These are phyloP conservation scores for Nakaseomyces sp. DNA, from an alignment of 1,139 yeast genomes.

Conservation along the genomic window DNA sequence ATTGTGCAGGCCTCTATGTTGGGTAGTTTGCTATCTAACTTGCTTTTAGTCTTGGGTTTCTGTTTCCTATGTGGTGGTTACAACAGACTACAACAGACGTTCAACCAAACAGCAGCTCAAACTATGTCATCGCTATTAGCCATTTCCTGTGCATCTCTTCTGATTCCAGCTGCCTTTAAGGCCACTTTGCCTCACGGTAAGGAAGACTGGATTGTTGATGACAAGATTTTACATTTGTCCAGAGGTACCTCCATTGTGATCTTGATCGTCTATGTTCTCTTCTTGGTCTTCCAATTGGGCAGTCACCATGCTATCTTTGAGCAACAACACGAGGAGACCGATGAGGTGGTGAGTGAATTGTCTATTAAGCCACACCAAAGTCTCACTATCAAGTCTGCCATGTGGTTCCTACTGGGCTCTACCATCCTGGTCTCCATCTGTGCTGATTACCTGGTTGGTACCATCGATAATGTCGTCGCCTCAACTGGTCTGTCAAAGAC, in stretches of 20 bases:
- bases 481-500: slow-evolving; percentile 85
- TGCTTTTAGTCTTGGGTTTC: slow-evolving; percentile 86
- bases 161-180: slow-evolving; percentile 94
- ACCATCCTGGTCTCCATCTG: slow-evolving; percentile 82
- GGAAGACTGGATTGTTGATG: slow-evolving; percentile 31
- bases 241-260: slow-evolving; percentile 81
- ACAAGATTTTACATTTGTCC: slow-evolving; percentile 62
- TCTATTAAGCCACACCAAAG: slow-evolving; percentile 18
- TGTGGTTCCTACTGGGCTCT: slow-evolving; percentile 40
- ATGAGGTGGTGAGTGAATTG: slow-evolving; percentile 27
- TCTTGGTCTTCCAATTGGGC: slow-evolving; percentile 75
- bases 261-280: slow-evolving; percentile 67
- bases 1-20: slow-evolving; percentile 97
- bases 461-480: slow-evolving; percentile 82
- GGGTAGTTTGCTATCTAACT: slow-evolving; percentile 82
- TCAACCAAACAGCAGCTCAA: slow-evolving; percentile 95
- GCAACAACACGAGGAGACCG: slow-evolving; percentile 33
- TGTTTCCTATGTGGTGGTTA: slow-evolving; percentile 92
- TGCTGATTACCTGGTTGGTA: slow-evolving; percentile 88
- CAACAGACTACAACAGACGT: slow-evolving; percentile 74
- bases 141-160: slow-evolving; percentile 74
- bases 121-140: slow-evolving; percentile 94
- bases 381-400: slow-evolving; percentile 21
- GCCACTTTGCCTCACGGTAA: slow-evolving; percentile 57
- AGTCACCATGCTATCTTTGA: slow-evolving; percentile 69